Evolutionary conservation across 2,329 filamentous ascomycete genomes (phyloP).

Genomic region (Fusarium humuli): DNA sequence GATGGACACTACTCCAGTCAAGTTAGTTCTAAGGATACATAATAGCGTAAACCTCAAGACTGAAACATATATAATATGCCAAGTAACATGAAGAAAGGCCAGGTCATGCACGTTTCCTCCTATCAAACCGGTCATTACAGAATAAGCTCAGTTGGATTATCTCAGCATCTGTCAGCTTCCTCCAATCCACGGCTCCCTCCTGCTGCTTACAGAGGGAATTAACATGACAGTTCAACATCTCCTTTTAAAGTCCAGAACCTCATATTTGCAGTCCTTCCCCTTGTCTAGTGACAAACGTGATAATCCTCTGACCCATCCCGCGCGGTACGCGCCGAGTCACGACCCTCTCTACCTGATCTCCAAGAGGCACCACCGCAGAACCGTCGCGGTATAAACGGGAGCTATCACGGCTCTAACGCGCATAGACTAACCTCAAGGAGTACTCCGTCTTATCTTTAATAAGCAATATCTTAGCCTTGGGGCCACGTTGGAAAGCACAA

Average conservation of each 20-base stretch:
- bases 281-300: not conserved
- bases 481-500: too few relatives aligned
- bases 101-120: too few relatives aligned
- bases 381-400: too few relatives aligned
- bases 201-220: too few relatives aligned
- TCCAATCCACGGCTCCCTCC: too few relatives aligned
- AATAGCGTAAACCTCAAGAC: too few relatives aligned
- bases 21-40: too few relatives aligned
- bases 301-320: not conserved
- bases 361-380: not conserved
- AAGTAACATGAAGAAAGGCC: too few relatives aligned
- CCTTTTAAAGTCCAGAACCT: not conserved
- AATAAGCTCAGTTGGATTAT: accelerated
- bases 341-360: not conserved
- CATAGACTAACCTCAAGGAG: not conserved
- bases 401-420: not conserved
- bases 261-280: accelerated
- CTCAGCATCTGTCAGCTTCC: too few relatives aligned
- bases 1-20: too few relatives aligned
- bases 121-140: too few relatives aligned
- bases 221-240: accelerated
- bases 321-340: not conserved
- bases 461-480: not conserved
- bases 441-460: not conserved
- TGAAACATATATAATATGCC: too few relatives aligned